A percentile compares a stretch with the other conserved stretches of the same genome.
Conservation (phyloP, 495 filamentous ascomycete genomes). For the Trichoderma parareesei region DNA sequence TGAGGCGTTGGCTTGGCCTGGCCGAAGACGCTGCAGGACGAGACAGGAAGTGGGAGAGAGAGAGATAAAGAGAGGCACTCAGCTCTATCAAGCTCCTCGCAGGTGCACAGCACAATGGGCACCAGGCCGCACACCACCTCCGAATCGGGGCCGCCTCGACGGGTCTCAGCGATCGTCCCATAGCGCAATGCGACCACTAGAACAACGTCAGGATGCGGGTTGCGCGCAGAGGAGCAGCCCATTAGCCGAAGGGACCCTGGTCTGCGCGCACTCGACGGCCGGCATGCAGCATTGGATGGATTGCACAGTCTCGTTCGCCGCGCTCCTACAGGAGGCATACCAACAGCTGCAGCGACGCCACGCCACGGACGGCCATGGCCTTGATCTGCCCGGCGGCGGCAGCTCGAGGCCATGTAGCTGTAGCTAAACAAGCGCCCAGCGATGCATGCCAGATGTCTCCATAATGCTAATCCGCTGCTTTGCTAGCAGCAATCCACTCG, state of each 20-base stretch:
- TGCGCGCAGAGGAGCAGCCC: neutral
- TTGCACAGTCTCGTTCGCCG: too few relatives aligned
- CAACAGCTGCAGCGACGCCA: neutral
- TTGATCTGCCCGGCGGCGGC: neutral
- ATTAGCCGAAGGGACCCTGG: neutral
- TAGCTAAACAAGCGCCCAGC: conserved; percentile 6
- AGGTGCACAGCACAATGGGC: neutral
- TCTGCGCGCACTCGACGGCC: neutral
- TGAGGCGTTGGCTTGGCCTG: neutral
- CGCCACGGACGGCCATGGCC: neutral
- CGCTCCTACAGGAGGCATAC: too few relatives aligned
- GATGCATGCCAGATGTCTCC: conserved; percentile 10
- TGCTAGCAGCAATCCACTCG: neutral
- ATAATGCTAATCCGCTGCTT: conserved; percentile 9
- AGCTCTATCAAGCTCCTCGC: neutral
- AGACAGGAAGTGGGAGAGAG: neutral
- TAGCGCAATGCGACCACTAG: conserved; percentile 6
- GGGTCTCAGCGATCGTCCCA: conserved; percentile 5
- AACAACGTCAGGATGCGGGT: neutral
- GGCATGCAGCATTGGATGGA: neutral
- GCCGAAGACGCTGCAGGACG: neutral
- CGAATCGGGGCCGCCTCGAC: neutral
- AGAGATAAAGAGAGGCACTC: neutral
- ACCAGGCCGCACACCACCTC: conserved; percentile 5
- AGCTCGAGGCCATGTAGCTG: neutral